phyloP scores from a whole-genome alignment of 1,284 basidiomycete species.

The Puccinia polysora region DNA sequence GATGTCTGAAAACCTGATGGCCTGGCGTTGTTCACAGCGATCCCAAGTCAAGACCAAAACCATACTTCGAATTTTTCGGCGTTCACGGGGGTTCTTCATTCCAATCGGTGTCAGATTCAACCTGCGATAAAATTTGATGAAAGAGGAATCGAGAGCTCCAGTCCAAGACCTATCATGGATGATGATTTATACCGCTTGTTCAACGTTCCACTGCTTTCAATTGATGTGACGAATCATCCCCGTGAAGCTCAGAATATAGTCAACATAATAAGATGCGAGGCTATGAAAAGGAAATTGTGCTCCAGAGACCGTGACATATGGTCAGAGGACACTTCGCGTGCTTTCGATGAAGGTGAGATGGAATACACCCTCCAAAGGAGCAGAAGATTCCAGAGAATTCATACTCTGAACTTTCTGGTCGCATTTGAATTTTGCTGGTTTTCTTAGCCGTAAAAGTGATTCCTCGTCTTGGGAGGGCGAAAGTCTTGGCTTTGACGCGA shows the following conservation, averaged over 20 bases:
- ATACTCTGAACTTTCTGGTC: too few species aligned
- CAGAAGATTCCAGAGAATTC: neutral
- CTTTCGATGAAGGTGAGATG: conserved; percentile 23
- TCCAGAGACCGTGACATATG: conserved; percentile 27
- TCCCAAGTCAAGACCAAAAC: too few species aligned
- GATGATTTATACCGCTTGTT: conserved; percentile 21
- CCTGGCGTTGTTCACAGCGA: neutral
- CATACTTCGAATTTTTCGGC: too few species aligned
- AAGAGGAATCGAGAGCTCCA: neutral
- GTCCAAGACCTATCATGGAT: neutral
- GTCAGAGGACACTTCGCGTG: conserved; percentile 28
- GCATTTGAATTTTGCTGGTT: neutral
- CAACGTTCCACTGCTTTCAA: conserved; percentile 27
- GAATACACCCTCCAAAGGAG: neutral
- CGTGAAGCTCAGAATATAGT: conserved; percentile 26
- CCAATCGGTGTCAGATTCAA: neutral
- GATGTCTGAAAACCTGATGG: neutral
- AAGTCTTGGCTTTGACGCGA: conserved; percentile 53
- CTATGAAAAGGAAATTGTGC: conserved; percentile 13
- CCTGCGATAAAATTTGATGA: neutral
- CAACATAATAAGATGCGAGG: conserved; percentile 13
- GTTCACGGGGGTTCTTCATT: too few species aligned
- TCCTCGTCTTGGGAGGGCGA: conserved; percentile 56
- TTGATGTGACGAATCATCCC: conserved; percentile 22
- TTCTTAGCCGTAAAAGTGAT: conserved; percentile 53